These are phyloP conservation scores for Podospora conica DNA, from an alignment of 495 filamentous ascomycete genomes.

Conservation along the genomic window DNA sequence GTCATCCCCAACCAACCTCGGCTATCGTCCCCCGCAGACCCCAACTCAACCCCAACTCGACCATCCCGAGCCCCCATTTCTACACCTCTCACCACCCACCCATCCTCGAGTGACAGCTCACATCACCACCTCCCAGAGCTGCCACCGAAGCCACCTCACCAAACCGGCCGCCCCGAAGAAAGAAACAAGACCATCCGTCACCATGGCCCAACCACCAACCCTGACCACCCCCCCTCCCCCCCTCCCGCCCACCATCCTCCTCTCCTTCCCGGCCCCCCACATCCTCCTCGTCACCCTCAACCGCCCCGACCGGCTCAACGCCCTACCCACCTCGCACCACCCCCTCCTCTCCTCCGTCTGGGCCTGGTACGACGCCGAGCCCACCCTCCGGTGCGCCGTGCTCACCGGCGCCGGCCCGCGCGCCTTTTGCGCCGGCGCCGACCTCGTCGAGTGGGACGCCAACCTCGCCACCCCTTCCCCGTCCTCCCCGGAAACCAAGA, in stretches of 20 bases:
- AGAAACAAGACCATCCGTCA: background rate
- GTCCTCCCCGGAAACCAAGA: constrained; percentile 26
- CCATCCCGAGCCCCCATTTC: background rate
- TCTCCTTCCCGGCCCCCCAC: constrained; percentile 51
- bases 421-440: constrained; percentile 55
- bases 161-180: no score
- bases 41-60: background rate
- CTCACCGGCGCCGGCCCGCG: constrained; percentile 46
- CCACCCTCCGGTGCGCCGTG: constrained; percentile 48
- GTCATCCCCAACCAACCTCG: background rate
- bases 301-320: constrained; percentile 53
- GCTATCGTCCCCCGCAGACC: background rate
- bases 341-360: constrained; percentile 46
- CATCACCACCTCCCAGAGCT: background rate
- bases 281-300: constrained; percentile 59
- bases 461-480: constrained; percentile 31
- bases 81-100: background rate
- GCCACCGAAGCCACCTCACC: no score
- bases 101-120: background rate
- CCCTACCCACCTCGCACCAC: constrained; percentile 47
- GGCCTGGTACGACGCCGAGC: constrained; percentile 54
- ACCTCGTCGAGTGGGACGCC: constrained; percentile 46
- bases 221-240: constrained; percentile 1
- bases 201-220: background rate
- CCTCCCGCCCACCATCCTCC: constrained; percentile 31